Conservation (phyloP, 2,329 filamentous ascomycete species). For the Dissoconium aciculare region DNA sequence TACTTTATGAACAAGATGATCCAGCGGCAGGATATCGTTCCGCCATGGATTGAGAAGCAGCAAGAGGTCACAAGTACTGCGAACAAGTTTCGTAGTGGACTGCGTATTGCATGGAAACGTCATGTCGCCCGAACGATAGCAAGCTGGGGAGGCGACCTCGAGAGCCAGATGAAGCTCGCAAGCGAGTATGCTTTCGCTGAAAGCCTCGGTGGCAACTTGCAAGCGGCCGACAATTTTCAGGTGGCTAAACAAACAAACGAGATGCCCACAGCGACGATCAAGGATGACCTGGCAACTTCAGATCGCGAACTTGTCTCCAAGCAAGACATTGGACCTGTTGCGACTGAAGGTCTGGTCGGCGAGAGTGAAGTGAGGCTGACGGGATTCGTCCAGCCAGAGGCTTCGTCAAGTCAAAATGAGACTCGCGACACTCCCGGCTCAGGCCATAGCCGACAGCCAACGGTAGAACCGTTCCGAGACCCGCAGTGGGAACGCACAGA, state of each 20-base stretch:
- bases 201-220: no score
- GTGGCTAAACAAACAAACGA: constrained; percentile 40
- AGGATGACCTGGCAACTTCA: constrained; percentile 10
- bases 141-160: constrained; percentile 57
- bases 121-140: constrained; percentile 69
- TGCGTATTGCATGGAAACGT: constrained; percentile 71
- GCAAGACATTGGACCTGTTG: constrained; percentile 24
- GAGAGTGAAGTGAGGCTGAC: constrained; percentile 1
- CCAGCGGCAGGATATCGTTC: constrained; percentile 84
- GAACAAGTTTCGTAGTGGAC: constrained; percentile 53
- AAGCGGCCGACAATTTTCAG: no score
- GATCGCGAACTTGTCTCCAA: constrained; percentile 1
- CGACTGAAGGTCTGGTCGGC: constrained; percentile 21
- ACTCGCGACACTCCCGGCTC: constrained; percentile 9
- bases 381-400: constrained; percentile 10
- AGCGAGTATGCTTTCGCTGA: constrained; percentile 65
- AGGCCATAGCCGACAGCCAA: constrained; percentile 12
- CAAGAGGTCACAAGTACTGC: constrained; percentile 65
- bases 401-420: constrained; percentile 7
- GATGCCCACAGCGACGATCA: constrained; percentile 32
- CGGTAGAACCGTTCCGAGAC: constrained; percentile 52
- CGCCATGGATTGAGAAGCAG: constrained; percentile 98
- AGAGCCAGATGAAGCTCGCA: constrained; percentile 57
- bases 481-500: constrained; percentile 60
- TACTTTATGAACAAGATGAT: constrained; percentile 99